Base-by-base conservation (phyloP, 768 basidiomycete genomes). In the Hypholoma sublateritium region DNA sequence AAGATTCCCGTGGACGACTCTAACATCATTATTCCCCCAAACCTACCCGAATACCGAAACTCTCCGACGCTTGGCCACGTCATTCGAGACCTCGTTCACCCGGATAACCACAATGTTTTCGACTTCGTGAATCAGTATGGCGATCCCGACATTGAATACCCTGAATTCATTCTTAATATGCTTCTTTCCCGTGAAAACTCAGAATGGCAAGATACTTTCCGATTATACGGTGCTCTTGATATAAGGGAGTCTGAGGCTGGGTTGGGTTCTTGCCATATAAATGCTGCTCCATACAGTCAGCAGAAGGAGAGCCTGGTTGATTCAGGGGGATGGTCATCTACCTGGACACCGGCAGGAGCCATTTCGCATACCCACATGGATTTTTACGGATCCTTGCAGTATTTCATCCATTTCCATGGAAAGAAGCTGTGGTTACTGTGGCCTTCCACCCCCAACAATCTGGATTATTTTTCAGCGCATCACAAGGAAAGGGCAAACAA, bases 351-450 rank as follows among this genome's bases (percentile, higher is more conserved):
- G 0, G 41, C 43, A 4, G 48, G 48, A 6, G 37, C 56, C 3
- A 58, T 58, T 3, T 37, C 56, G 0, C 48, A 57, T 12, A 41
- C 49, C 5, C 56, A 57, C 22, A 50, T 57, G 47, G 56, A 57
- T 41, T 57, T 24, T 19, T 57, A 50, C 41, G 56, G 56, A 5
- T 35, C 56, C 0, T 8, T 44, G 25, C 39, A 45, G 19, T 58
- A 52, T 34, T 50, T 58, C 21, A 34, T 58, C 21, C 56, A 58
- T 46, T 21, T 58, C 42, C 32, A 32, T 8, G 50, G 56, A 12
- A 36, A 44, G 28, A 51, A 58, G 35, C 32, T 52, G 12, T 52
- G 56, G 50, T 42, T 58, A 11, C 50, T 58, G 3, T 58, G 56
- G 56, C 42, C 49, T 41, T 41, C 50, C 3, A 43, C 50, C 3